A percentile compares a stretch with the other conserved stretches of the same genome.
phyloP scores from a whole-genome alignment of 352 stramenopile species.

The Pythium vanterpoolii region DNA sequence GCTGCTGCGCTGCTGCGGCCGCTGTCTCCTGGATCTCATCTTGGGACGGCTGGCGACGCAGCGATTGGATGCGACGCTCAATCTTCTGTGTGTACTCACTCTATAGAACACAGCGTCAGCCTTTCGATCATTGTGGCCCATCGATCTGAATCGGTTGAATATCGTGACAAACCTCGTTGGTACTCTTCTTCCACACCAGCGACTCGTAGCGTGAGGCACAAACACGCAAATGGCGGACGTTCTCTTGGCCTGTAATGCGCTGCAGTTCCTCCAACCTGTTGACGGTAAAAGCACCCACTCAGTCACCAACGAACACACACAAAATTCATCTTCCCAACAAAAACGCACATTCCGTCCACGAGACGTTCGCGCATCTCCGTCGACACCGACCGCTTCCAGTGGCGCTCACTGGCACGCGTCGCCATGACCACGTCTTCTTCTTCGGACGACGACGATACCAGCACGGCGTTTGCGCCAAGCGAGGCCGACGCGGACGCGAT shows the following conservation, averaged over 20 bases:
- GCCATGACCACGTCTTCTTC: conserved; percentile 16
- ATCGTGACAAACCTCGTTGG: conserved; percentile 38
- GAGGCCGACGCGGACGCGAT: conserved; percentile 13
- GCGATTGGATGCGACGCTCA: conserved; percentile 58
- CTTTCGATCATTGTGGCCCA: not conserved
- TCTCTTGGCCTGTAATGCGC: conserved; percentile 51
- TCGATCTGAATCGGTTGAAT: not conserved
- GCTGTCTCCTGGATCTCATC: conserved; percentile 25
- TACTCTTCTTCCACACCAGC: conserved; percentile 68
- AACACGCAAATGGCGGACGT: conserved; percentile 50
- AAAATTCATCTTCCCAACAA: not conserved
- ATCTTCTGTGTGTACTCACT: conserved; percentile 65
- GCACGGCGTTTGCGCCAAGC: conserved; percentile 3
- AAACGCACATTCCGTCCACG: conserved; percentile 28
- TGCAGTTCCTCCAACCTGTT: conserved; percentile 55
- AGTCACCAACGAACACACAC: not conserved
- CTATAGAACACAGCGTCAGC: conserved; percentile 9
- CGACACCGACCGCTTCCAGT: conserved; percentile 24
- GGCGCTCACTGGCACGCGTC: conserved; percentile 4
- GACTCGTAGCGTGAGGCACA: conserved; percentile 68
- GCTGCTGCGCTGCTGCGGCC: conserved; percentile 9
- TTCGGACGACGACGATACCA: conserved; percentile 14
- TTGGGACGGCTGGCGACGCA: conserved; percentile 49
- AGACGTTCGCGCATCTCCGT: conserved; percentile 29
- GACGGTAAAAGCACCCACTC: not conserved